These are phyloP conservation scores for Lepidium sativum DNA, from an alignment of 345 rosid species.

Conservation along the genomic window DNA sequence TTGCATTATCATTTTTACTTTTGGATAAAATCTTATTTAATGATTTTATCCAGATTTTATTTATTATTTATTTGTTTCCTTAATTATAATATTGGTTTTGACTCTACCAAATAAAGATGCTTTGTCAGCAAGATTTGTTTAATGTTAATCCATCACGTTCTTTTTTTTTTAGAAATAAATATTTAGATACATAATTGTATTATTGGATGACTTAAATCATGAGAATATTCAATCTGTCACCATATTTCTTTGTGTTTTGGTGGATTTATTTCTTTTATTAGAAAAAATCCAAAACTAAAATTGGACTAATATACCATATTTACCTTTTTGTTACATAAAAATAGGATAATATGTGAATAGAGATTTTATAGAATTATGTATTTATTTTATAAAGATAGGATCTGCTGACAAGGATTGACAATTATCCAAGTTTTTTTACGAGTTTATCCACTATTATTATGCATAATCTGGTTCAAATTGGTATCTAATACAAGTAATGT, in stretches of 20 bases:
- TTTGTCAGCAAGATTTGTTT: neutral
- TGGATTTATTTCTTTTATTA: no score
- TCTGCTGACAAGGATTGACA: neutral
- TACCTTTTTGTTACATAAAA: no score
- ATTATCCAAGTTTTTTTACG: neutral
- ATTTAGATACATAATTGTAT: neutral
- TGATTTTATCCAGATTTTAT: neutral
- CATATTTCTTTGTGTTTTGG: neutral
- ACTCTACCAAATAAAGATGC: conserved; percentile 8
- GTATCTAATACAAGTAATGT: neutral
- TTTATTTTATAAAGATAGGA: neutral
- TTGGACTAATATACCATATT: no score
- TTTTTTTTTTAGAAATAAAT: neutral
- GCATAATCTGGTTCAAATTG: neutral
- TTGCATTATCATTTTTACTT: neutral
- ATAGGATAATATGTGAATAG: no score
- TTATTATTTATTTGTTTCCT: no score
- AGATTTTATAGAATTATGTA: no score
- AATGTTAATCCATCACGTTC: neutral
- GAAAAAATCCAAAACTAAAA: no score
- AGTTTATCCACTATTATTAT: neutral
- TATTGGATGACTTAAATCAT: neutral
- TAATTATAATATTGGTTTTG: neutral
- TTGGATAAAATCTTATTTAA: neutral
- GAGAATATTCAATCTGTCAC: neutral